These are phyloP conservation scores for Hypholoma fasciculare DNA, from an alignment of 768 basidiomycete genomes.

Conservation along the genomic window DNA sequence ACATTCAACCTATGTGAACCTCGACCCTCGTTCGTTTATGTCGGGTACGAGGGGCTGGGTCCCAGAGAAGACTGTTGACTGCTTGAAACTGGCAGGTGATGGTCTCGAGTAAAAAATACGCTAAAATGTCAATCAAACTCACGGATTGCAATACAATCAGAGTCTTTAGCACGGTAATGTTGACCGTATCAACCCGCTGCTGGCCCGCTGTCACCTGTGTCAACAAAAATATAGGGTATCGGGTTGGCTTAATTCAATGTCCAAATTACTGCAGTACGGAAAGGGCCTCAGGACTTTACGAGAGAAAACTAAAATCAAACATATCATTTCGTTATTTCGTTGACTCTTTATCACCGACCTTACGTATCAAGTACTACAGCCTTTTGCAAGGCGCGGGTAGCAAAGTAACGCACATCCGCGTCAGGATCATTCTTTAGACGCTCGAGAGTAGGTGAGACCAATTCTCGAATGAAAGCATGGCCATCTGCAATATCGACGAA, in stretches of 20 bases:
- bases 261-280: neutral
- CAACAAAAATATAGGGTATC: neutral
- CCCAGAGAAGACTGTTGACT: too few species aligned
- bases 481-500: constrained; percentile 70
- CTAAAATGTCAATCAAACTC: too few species aligned
- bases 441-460: constrained; percentile 81
- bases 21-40: too few species aligned
- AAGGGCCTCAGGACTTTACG: neutral
- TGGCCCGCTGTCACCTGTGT: too few species aligned
- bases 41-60: too few species aligned
- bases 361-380: constrained; percentile 22
- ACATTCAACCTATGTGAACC: too few species aligned
- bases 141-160: too few species aligned
- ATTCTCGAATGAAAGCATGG: constrained; percentile 67
- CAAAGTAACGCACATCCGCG: constrained; percentile 96
- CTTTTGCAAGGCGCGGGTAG: constrained; percentile 74
- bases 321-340: constrained; percentile 8
- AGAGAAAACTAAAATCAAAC: neutral
- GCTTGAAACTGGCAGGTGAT: too few species aligned
- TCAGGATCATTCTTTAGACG: constrained; percentile 87
- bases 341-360: neutral
- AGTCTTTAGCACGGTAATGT: too few species aligned
- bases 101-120: too few species aligned
- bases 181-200: too few species aligned
- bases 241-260: neutral